A percentile compares a stretch with the other conserved stretches of the same genome.
Conservation (phyloP, 257 asterid genomes). For the Penstemon newberryi region DNA sequence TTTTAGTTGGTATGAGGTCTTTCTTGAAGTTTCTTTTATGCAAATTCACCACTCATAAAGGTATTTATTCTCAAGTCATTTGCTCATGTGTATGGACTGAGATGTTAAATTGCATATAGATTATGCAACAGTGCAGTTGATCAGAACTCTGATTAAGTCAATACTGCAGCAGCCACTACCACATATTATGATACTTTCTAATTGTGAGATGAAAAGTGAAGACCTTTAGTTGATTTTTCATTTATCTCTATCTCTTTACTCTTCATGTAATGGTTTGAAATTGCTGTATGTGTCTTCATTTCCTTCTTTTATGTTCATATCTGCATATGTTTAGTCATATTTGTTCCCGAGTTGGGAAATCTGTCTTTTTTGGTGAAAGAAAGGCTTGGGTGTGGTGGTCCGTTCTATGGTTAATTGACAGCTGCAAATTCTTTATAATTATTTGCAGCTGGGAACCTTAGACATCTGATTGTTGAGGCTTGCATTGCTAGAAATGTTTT, state of each 20-base stretch:
- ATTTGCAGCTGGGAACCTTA: constrained; percentile 77
- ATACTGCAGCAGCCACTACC: constrained; percentile 8
- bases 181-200: not conserved
- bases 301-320: constrained; percentile 5
- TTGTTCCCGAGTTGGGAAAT: not conserved
- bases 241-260: constrained; percentile 16
- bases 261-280: not conserved
- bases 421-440: constrained; percentile 25
- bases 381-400: not conserved
- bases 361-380: constrained; percentile 11
- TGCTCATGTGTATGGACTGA: not conserved
- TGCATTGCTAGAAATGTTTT: constrained; percentile 92
- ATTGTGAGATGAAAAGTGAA: constrained; percentile 12
- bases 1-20: constrained; percentile 22
- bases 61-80: constrained; percentile 15
- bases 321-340: not conserved
- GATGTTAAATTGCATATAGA: constrained; percentile 10
- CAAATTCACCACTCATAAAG: not conserved
- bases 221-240: constrained; percentile 7
- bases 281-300: not conserved
- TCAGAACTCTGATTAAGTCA: constrained; percentile 11
- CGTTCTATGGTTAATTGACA: constrained; percentile 15
- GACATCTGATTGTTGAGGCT: constrained; percentile 92
- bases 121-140: constrained; percentile 15
- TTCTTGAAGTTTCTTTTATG: constrained; percentile 14